phyloP scores from a whole-genome alignment of 345 rosid genomes.

The Pistacia atlantica region DNA sequence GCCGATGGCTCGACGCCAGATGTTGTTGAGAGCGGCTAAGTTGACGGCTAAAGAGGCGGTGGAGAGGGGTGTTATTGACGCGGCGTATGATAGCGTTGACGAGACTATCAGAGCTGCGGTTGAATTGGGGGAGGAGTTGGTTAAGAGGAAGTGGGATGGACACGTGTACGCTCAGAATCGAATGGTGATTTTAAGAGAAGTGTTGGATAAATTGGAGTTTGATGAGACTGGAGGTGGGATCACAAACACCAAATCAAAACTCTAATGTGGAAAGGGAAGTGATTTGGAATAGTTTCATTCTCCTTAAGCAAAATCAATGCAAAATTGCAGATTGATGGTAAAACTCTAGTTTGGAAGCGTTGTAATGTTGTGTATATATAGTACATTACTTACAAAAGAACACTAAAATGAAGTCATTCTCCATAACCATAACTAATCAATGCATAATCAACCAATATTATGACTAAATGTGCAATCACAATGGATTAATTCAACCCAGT shows the following conservation, averaged over 20 bases:
- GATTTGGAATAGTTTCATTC: too few species aligned
- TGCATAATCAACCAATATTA: neutral
- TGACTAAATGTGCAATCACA: neutral
- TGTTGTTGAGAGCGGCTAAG: constrained; percentile 53
- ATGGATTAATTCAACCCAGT: neutral
- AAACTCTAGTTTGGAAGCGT: too few species aligned
- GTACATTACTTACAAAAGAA: too few species aligned
- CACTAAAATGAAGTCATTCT: too few species aligned
- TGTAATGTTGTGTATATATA: too few species aligned
- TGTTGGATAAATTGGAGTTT: constrained; percentile 26
- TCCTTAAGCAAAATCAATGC: too few species aligned
- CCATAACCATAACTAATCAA: too few species aligned
- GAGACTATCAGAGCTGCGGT: constrained; percentile 54
- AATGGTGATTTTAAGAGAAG: constrained; percentile 29
- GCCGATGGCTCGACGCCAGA: constrained; percentile 44
- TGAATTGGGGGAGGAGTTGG: constrained; percentile 43
- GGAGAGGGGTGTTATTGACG: constrained; percentile 52
- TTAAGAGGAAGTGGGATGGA: constrained; percentile 42
- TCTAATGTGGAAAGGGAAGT: neutral
- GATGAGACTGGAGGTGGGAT: constrained; percentile 19
- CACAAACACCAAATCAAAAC: neutral
- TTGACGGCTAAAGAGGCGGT: constrained; percentile 51
- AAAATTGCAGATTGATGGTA: too few species aligned
- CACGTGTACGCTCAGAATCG: constrained; percentile 58
- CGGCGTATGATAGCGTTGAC: constrained; percentile 43